A percentile compares a stretch with the other conserved stretches of the same genome.
These are phyloP conservation scores for Amanita molliuscula DNA, from an alignment of 768 basidiomycete species.

Conservation along the genomic window DNA sequence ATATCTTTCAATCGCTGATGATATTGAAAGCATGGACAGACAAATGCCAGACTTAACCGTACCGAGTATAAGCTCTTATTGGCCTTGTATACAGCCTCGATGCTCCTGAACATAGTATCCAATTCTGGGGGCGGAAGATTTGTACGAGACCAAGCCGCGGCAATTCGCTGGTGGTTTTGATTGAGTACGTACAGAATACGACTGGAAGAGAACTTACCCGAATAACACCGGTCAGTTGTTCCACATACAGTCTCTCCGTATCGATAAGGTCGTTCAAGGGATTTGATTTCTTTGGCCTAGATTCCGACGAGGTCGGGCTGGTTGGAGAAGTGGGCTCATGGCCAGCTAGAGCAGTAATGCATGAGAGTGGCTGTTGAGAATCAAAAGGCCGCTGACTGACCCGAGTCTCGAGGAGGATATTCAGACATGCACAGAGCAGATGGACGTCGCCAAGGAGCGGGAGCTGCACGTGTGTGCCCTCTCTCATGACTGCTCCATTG, in stretches of 20 bases:
- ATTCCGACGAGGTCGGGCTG: slow-evolving; percentile 23
- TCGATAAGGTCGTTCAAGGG: slow-evolving; percentile 89
- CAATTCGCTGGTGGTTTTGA: slow-evolving; percentile 62
- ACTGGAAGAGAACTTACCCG: slow-evolving; percentile 44
- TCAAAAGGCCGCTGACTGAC: slow-evolving; percentile 2
- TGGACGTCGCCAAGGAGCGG: background rate
- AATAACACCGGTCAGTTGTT: slow-evolving; percentile 82
- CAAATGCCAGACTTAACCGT: slow-evolving; percentile 13
- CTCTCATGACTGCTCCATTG: slow-evolving; percentile 1
- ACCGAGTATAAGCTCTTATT: slow-evolving; percentile 77
- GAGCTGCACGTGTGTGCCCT: background rate
- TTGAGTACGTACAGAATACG: slow-evolving; percentile 5
- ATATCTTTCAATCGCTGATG: slow-evolving; percentile 87
- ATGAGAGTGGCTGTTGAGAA: slow-evolving; percentile 5
- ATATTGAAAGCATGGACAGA: slow-evolving; percentile 11
- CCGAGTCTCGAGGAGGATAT: background rate
- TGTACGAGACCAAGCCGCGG: slow-evolving; percentile 92
- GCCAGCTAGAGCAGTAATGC: slow-evolving; percentile 15
- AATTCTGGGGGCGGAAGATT: slow-evolving; percentile 91
- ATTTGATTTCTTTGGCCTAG: slow-evolving; percentile 57
- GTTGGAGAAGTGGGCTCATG: slow-evolving; percentile 25
- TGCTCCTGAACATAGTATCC: slow-evolving; percentile 88
- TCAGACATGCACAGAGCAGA: background rate
- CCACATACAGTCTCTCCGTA: slow-evolving; percentile 88
- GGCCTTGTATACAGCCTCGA: slow-evolving; percentile 88